Percentiles rank a stretch among this genome's conserved stretches.
phyloP scores from a whole-genome alignment of 352 stramenopile genomes.

The Pythium volutum region DNA sequence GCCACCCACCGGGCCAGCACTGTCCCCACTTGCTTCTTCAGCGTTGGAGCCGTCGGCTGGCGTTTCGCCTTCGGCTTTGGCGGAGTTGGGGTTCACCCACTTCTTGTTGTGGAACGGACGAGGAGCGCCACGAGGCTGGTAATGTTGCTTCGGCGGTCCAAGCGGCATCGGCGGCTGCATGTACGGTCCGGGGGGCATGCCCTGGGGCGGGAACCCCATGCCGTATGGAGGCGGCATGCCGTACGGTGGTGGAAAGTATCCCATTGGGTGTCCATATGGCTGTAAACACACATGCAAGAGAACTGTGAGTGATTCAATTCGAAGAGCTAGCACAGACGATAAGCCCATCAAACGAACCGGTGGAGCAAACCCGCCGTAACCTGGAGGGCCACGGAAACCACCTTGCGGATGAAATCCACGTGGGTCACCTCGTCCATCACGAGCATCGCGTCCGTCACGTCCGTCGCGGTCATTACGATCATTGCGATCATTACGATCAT shows the following conservation, averaged over 20 bases:
- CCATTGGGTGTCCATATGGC: constrained; percentile 68
- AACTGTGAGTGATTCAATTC: constrained; percentile 1
- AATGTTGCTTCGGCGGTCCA: constrained; percentile 22
- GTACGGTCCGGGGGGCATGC: constrained; percentile 33
- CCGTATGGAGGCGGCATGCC: constrained; percentile 71
- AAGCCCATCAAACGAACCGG: constrained; percentile 31
- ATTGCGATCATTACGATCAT: constrained; percentile 10
- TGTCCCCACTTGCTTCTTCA: not conserved
- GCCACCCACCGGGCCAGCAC: not conserved
- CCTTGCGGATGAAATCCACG: constrained; percentile 36
- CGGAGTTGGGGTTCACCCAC: constrained; percentile 82
- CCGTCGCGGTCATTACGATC: constrained; percentile 20
- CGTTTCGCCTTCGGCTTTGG: constrained; percentile 42
- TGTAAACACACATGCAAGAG: constrained; percentile 20
- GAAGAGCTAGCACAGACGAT: not conserved
- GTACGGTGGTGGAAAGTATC: constrained; percentile 64
- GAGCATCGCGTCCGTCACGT: constrained; percentile 6
- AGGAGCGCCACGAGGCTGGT: constrained; percentile 37
- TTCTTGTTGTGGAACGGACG: constrained; percentile 77
- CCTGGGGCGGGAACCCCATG: constrained; percentile 70
- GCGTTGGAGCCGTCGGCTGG: constrained; percentile 24
- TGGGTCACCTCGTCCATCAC: constrained; percentile 16
- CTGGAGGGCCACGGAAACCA: constrained; percentile 56
- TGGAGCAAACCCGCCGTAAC: constrained; percentile 55
- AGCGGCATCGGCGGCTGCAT: constrained; percentile 26